Evolutionary conservation across 345 rosid genomes (phyloP), one percentile per base, ranked within the genome.

Genomic region (Geranium brycei): DNA sequence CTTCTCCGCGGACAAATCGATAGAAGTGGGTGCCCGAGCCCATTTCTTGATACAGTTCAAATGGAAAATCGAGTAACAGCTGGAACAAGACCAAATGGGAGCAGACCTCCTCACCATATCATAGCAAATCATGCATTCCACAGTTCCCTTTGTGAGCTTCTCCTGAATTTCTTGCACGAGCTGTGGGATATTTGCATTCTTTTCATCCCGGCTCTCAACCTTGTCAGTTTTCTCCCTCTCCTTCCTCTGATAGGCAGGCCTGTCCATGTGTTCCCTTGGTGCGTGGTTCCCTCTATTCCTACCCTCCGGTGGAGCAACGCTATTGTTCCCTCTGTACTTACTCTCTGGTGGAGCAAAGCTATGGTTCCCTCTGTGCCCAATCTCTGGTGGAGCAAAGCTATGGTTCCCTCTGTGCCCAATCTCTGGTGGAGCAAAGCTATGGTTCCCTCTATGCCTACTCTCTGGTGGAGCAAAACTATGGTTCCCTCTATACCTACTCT

Each of bases 91-190:
- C 97, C 99, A 93, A 58, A 88, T 69, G 12, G 91, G 64, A 0
- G 91, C 91, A 61, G 91, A 75, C 67, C 97, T 76, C 41, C 83
- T 69, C 71, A 93, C 96, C 91, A 82, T 87, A 57, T 93, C 99
- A 31, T 83, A 93, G 70, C 99, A 90, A 61, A 93, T 93, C 99
- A 93, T 93, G 73, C 99, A 93, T 81, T 93, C 99, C 16, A 88
- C 78, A 2, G 76, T 59, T 58, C 89, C 81, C 78, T 84, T 90
- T 18, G 66, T 70, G 57, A 93, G 85, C 76, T 90, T 93, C 66
- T 90, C 99, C 78, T 83, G 87, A 77, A 93, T 69, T 77, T 90
- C 97, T 69, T 90, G 99, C 72, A 85, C 87, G 61, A 93, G 89
- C 68, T 83, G 96, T 15, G 99, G 96, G 77, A 90, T 67, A 76